These are phyloP conservation scores for Hypericum androsaemum DNA, from an alignment of 345 rosid genomes.

Conservation along the genomic window DNA sequence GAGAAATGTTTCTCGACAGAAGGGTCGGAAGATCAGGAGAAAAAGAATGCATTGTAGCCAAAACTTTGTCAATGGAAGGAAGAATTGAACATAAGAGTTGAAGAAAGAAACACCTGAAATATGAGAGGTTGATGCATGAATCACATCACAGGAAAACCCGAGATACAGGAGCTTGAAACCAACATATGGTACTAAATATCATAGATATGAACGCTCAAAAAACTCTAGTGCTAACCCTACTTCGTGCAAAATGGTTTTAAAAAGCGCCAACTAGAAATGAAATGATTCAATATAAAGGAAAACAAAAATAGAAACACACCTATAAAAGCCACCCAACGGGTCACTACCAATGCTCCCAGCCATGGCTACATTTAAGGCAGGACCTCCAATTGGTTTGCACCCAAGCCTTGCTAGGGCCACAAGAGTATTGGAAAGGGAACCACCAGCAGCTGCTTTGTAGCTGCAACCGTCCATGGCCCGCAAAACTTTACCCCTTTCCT, in stretches of 20 bases:
- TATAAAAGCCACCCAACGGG: slow-evolving; percentile 87
- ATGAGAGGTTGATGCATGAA: no score
- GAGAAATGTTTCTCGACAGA: no score
- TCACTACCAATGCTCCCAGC: slow-evolving; percentile 84
- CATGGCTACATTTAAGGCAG: slow-evolving; percentile 71
- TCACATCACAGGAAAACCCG: no score
- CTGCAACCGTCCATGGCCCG: slow-evolving; percentile 98
- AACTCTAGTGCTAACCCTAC: background rate
- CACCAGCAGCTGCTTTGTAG: slow-evolving; percentile 98
- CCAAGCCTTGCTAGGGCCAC: slow-evolving; percentile 90
- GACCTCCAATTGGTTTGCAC: slow-evolving; percentile 42
- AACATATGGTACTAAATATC: no score
- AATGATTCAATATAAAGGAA: slow-evolving; percentile 1
- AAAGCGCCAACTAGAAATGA: slow-evolving; percentile 2
- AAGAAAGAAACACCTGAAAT: no score
- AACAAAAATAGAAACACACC: slow-evolving; percentile 30
- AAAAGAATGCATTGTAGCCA: no score
- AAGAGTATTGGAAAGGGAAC: slow-evolving; percentile 84
- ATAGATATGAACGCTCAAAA: no score
- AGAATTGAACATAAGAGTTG: no score
- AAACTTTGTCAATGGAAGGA: no score
- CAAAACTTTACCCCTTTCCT: slow-evolving; percentile 84
- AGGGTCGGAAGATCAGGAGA: no score
- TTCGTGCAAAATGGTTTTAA: background rate
- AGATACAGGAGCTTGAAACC: no score